Percentiles rank a stretch among this genome's conserved stretches.
These are phyloP conservation scores for Aureobasidium pullulans DNA, from an alignment of 2,329 filamentous ascomycete species.

Conservation along the genomic window DNA sequence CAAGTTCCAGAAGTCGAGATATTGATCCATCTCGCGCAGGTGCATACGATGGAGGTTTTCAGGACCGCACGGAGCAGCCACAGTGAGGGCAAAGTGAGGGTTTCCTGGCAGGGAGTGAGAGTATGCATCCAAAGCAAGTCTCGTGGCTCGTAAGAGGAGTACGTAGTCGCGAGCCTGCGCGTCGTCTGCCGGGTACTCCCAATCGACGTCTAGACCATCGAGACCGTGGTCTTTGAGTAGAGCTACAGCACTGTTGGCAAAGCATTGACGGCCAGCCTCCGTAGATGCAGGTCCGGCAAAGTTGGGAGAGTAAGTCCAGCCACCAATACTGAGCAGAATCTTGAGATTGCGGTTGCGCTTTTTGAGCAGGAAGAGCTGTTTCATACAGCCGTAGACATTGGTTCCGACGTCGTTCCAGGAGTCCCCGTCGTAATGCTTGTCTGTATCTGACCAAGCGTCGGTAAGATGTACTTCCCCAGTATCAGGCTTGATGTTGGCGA, in stretches of 20 bases:
- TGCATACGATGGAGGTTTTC: slow-evolving; percentile 36
- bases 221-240: slow-evolving; percentile 77
- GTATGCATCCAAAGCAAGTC: slow-evolving; percentile 34
- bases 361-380: slow-evolving; percentile 71
- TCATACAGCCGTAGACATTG: slow-evolving; percentile 70
- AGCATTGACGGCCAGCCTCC: slow-evolving; percentile 52
- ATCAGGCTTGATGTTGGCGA: slow-evolving; percentile 76
- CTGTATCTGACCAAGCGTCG: slow-evolving; percentile 60
- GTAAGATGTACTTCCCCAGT: slow-evolving; percentile 70
- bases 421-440: slow-evolving; percentile 64
- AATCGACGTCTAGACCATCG: slow-evolving; percentile 42
- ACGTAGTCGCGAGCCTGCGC: slow-evolving; percentile 35
- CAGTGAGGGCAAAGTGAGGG: slow-evolving; percentile 37
- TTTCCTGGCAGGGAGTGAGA: slow-evolving; percentile 25
- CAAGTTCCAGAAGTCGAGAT: slow-evolving; percentile 44
- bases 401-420: slow-evolving; percentile 58
- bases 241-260: slow-evolving; percentile 64
- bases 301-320: slow-evolving; percentile 73
- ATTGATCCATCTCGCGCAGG: slow-evolving; percentile 33
- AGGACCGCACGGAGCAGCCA: slow-evolving; percentile 39
- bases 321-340: slow-evolving; percentile 73
- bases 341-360: slow-evolving; percentile 70
- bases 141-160: slow-evolving; percentile 31
- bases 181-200: slow-evolving; percentile 38
- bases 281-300: slow-evolving; percentile 64